Evolutionary conservation across 768 basidiomycete species (phyloP), one percentile per base, ranked within the genome.

Genomic region (Termitomyces sp.): DNA sequence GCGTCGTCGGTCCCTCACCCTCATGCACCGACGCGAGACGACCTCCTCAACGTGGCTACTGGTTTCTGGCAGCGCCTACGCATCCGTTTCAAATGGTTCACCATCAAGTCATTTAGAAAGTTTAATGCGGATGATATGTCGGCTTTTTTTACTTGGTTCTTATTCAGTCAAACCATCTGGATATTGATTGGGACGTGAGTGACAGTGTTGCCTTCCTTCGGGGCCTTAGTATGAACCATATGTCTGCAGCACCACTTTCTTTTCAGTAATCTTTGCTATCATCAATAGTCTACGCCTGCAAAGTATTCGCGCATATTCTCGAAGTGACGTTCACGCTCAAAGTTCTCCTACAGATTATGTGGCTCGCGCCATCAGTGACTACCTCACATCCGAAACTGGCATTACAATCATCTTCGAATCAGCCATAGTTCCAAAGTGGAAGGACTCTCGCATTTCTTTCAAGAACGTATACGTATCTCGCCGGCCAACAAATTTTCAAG

Each of bases 101-200:
- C 93, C 12, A 95, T 98, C 65, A 82, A 92, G 61, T 93, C 92
- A 4, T 99, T 97, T 75, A 85, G 96, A 47, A 88, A 85, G 67
- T 99, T 95, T 74, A 95, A 97, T 64, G 89, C 92, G 51, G 97
- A 99, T 70, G 97, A 99, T 70, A 91, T 96, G 55, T 95, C 93
- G 42, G 96, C 95, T 1, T 98, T 99, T 73, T 74, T 96, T 34
- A 95, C 92, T 53, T 95, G 94, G 91, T 94, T 97, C 63, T 75
- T 99, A 51, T 87, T 98, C 79, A 95, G 95, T 67, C 95, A 98
- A 67, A 92, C 94, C 2, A 73, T 96, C 3, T 98, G 97, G 96
- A 90, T 99, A 60, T 74, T 98, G 51, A 80, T 99, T 49, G 95
- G 95, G 73, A 98, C 93, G 88, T 93, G 68, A 73, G 91, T 80